Base-by-base conservation (phyloP, 2,329 filamentous ascomycete genomes). In the Bipolaris sorokiniana region DNA sequence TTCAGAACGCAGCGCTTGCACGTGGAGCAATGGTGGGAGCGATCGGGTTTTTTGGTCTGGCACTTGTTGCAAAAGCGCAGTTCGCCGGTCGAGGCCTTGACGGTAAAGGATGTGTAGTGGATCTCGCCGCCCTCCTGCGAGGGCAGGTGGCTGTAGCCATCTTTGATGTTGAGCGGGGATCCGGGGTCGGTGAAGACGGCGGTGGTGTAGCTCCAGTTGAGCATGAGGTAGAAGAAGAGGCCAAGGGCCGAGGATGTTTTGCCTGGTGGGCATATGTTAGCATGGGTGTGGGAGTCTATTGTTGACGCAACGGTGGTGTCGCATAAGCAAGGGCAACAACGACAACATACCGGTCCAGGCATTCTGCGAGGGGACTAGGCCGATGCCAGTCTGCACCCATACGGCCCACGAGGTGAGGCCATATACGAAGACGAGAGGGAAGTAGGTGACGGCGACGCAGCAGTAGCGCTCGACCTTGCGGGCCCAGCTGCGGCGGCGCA, bases 41-140 rank as follows among this genome's bases (percentile, higher is more conserved):
- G 91, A 79, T 99, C 95, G 40, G 95, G 95, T 80, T 99, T 99
- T 62, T 90, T 87, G 50, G 89, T 89, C 79, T 96, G 91, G 77
- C 95, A 99, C 80, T 99, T 99, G 80, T 98, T 98, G 84, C 95
- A 99, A 81, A 90, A 98, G 53, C 95, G 87, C 50, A 90, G 80
- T 69, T 90, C 90, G 68, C 95, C 95, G 40, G 91, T 92, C 7
- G 74, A 76, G 55, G 91, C 89, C 78, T 95, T 99, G 72, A 97
- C 95, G 1, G 94, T 98, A 71, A 97, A 90, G 36, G 90, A 90
- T 7, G 90, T 89, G 54, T 88, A 84, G 48, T 80, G 75, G n/a
- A 79, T 74, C 63, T 75, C 63, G 6, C 68, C 70, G 67, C 85
- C 78, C 62, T 88, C 87, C 59, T 86, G 83, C n/a, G 90, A 91